Conservation (phyloP, 805 yeast species). For the Spathaspora girioi region DNA sequence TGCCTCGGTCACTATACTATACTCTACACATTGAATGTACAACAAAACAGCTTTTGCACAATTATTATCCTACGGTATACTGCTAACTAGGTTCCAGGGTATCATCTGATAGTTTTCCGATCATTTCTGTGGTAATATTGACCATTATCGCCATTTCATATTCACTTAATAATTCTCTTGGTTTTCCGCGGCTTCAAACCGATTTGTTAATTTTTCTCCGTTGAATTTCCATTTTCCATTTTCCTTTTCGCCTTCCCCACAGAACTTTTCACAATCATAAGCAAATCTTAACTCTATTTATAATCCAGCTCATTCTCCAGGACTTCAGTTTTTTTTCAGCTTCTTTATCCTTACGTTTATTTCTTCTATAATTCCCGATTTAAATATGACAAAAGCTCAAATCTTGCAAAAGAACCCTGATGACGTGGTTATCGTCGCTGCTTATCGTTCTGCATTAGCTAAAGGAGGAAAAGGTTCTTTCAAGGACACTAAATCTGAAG, state of each 20-base stretch:
- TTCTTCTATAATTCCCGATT: not conserved
- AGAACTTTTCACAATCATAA: not conserved
- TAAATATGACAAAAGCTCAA: constrained; percentile 26
- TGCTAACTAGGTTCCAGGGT: not conserved
- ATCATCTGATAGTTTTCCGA: not conserved
- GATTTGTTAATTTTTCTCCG: not conserved
- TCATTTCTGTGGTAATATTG: not conserved
- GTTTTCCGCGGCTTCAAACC: not conserved
- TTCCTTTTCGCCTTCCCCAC: not conserved
- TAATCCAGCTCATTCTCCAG: not conserved
- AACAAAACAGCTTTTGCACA: too few relatives aligned
- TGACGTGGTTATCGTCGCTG: constrained; percentile 88
- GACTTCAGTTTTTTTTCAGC: not conserved
- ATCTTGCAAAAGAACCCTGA: constrained; percentile 61
- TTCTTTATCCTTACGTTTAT: not conserved
- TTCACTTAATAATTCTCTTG: not conserved
- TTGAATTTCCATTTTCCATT: not conserved
- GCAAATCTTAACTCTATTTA: not conserved
- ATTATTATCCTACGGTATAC: too few relatives aligned
- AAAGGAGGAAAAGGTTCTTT: constrained; percentile 86
- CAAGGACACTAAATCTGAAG: constrained; percentile 80
- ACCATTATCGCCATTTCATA: not conserved
- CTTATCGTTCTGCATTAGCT: constrained; percentile 87
- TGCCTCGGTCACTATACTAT: not conserved
- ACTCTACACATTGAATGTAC: too few relatives aligned